Conservation (phyloP, 805 yeast genomes). For the Teunomyces stri region DNA sequence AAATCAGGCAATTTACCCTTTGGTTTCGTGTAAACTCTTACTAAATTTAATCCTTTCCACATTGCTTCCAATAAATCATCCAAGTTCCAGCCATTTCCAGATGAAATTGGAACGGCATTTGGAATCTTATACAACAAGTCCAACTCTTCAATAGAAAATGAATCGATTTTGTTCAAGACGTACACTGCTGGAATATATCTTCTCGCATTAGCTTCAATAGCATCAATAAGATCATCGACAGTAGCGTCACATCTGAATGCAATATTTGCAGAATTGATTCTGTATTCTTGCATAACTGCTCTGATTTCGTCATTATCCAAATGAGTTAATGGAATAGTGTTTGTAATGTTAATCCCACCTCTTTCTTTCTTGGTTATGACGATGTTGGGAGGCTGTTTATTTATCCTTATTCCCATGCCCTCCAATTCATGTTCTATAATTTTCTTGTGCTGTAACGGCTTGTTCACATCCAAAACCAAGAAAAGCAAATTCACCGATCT, state of each 20-base stretch:
- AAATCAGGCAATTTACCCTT: constrained; percentile 94
- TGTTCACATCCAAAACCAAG: constrained; percentile 92
- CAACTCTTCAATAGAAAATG: constrained; percentile 89
- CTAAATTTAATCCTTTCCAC: constrained; percentile 92
- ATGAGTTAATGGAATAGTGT: constrained; percentile 88
- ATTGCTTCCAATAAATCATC: constrained; percentile 91
- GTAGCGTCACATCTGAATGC: constrained; percentile 97
- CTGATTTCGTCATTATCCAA: constrained; percentile 89
- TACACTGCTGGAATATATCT: constrained; percentile 94
- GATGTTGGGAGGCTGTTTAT: constrained; percentile 90
- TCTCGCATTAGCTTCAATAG: constrained; percentile 85
- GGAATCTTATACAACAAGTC: constrained; percentile 90
- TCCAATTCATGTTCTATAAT: constrained; percentile 93
- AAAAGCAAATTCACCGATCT: constrained; percentile 92
- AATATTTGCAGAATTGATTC: constrained; percentile 93
- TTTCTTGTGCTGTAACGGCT: constrained; percentile 91
- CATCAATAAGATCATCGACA: constrained; percentile 93
- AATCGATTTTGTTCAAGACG: constrained; percentile 92
- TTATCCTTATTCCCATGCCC: constrained; percentile 95
- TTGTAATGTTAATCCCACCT: constrained; percentile 94
- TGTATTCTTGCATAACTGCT: constrained; percentile 95
- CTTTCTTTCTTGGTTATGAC: constrained; percentile 87
- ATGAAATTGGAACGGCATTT: constrained; percentile 94
- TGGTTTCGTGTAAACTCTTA: constrained; percentile 96
- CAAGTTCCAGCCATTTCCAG: constrained; percentile 95